Percentiles rank a stretch among this genome's conserved stretches.
These are phyloP conservation scores for Straminergon stramineum DNA, from an alignment of 225 moss, liverwort and hornwort genomes.

Conservation along the genomic window DNA sequence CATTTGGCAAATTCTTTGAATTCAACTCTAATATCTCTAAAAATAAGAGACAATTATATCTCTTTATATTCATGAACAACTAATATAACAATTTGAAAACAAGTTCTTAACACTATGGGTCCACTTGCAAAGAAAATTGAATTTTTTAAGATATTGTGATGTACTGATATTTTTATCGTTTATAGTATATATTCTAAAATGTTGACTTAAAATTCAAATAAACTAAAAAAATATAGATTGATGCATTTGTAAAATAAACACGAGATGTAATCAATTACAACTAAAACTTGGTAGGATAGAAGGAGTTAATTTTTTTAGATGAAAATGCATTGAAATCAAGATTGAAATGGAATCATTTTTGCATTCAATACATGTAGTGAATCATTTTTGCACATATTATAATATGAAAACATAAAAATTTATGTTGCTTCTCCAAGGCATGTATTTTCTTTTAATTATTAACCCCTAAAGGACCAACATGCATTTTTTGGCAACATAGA, in stretches of 20 bases:
- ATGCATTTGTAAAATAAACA: not conserved
- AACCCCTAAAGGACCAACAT: too few species aligned
- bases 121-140: not conserved
- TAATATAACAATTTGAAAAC: too few species aligned
- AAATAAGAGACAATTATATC: not conserved
- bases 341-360: not conserved
- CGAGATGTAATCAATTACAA: not conserved
- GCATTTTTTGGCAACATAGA: too few species aligned
- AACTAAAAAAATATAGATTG: not conserved
- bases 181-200: too few species aligned
- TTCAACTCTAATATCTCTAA: not conserved
- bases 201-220: not conserved
- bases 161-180: not conserved
- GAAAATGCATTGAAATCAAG: not conserved
- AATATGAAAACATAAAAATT: not conserved
- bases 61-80: not conserved
- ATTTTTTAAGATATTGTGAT: rapidly evolving
- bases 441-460: not conserved
- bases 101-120: not conserved
- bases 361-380: not conserved
- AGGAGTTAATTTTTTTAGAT: not conserved
- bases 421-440: not conserved
- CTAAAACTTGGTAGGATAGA: not conserved
- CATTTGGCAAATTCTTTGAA: not conserved
- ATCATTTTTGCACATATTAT: not conserved